Conservation (phyloP, 805 yeast species). For the Candida piceae region DNA sequence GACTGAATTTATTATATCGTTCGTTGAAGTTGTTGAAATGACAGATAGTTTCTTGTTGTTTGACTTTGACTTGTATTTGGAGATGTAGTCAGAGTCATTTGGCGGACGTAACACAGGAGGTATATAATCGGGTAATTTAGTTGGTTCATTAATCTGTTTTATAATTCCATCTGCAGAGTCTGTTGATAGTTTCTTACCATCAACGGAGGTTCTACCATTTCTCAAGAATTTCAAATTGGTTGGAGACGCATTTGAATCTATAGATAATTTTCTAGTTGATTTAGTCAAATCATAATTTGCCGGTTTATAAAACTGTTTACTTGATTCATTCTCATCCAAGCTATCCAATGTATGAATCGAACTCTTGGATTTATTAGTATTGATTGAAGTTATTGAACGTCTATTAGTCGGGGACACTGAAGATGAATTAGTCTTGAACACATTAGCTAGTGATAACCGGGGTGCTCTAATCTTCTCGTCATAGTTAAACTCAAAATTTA, state of each 20-base stretch:
- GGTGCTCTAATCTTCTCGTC: constrained; percentile 55
- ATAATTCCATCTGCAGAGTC: constrained; percentile 5
- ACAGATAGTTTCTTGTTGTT: no score
- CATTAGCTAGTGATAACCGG: constrained; percentile 36
- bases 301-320: constrained; percentile 31
- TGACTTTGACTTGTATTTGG: no score
- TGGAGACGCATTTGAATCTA: constrained; percentile 9
- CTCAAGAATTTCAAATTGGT: constrained; percentile 3
- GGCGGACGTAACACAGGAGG: constrained; percentile 50
- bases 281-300: constrained; percentile 43
- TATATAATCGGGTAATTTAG: constrained; percentile 41
- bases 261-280: constrained; percentile 33
- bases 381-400: constrained; percentile 8
- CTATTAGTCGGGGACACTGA: neutral
- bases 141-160: constrained; percentile 42
- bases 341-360: constrained; percentile 17
- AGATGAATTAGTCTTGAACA: constrained; percentile 14
- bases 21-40: no score
- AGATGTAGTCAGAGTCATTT: neutral
- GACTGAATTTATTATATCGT: neutral
- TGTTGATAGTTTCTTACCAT: no score
- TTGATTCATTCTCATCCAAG: constrained; percentile 11
- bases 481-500: constrained; percentile 35
- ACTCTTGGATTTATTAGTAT: constrained; percentile 6
- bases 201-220: no score